Percentiles rank a stretch among this genome's conserved stretches.
These are phyloP conservation scores for Fusarium sp. DNA, from an alignment of 2,329 filamentous ascomycete genomes.

Conservation along the genomic window DNA sequence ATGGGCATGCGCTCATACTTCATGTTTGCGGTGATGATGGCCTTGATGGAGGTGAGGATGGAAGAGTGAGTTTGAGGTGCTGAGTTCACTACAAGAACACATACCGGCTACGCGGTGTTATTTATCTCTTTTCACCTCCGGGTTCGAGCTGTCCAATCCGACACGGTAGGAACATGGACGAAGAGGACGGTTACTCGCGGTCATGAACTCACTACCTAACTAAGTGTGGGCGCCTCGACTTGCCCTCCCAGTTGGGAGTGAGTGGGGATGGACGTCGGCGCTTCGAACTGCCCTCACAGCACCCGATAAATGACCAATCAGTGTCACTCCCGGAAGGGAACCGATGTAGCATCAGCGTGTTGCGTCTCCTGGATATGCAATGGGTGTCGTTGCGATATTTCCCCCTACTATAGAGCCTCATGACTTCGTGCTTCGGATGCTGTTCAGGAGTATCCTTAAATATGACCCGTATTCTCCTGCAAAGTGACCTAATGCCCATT, in stretches of 20 bases:
- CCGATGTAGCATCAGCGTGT: neutral
- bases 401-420: neutral
- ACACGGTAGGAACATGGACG: neutral
- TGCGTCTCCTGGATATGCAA: neutral
- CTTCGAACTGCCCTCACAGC: neutral
- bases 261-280: neutral
- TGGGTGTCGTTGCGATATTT: neutral
- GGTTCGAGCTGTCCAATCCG: neutral
- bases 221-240: neutral
- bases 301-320: neutral
- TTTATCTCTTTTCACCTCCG: neutral
- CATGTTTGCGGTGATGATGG: slow-evolving; percentile 17
- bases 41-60: neutral
- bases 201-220: neutral
- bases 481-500: too few species aligned
- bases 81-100: neutral
- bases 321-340: neutral
- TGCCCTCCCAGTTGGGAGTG: neutral
- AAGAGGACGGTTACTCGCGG: neutral
- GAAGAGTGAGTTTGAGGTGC: neutral
- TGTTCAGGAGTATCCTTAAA: too few species aligned
- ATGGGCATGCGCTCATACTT: slow-evolving; percentile 42
- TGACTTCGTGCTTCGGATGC: neutral
- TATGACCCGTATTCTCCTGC: too few species aligned
- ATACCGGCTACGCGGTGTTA: neutral